A percentile compares a stretch with the other conserved stretches of the same genome.
Evolutionary conservation across 352 stramenopile genomes (phyloP).

Genomic region (Pythium coloratum): DNA sequence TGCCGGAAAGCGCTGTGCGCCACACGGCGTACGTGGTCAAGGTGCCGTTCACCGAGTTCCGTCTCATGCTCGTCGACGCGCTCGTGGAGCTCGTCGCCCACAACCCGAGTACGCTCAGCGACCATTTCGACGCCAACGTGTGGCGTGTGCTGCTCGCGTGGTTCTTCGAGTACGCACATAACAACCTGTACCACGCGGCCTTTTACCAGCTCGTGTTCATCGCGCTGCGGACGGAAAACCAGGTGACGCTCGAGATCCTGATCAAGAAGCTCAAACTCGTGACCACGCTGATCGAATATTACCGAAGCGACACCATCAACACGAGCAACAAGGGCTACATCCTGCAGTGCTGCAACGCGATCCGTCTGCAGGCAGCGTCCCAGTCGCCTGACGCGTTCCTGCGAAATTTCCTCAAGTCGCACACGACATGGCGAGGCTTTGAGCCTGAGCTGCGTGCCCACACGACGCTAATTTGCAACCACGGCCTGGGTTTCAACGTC

Average conservation of each 20-base stretch:
- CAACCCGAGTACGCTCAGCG: slow-evolving; percentile 66
- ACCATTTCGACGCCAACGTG: slow-evolving; percentile 78
- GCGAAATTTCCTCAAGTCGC: slow-evolving; percentile 87
- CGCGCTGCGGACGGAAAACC: slow-evolving; percentile 83
- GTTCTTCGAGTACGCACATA: slow-evolving; percentile 93
- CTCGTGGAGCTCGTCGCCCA: slow-evolving; percentile 85
- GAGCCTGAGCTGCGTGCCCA: slow-evolving; percentile 62
- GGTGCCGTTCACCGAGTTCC: slow-evolving; percentile 89
- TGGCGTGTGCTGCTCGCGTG: slow-evolving; percentile 87
- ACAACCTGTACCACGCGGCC: slow-evolving; percentile 88
- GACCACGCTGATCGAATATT: slow-evolving; percentile 82
- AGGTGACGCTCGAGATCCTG: slow-evolving; percentile 73
- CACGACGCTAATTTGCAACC: slow-evolving; percentile 54
- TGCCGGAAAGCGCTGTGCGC: slow-evolving; percentile 64
- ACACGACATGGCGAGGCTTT: slow-evolving; percentile 83
- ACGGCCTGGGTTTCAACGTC: slow-evolving; percentile 75
- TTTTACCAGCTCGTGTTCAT: slow-evolving; percentile 92
- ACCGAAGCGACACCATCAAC: slow-evolving; percentile 51
- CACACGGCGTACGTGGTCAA: slow-evolving; percentile 89
- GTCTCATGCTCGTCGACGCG: slow-evolving; percentile 80
- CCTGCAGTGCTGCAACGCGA: slow-evolving; percentile 87
- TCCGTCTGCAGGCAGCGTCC: slow-evolving; percentile 86
- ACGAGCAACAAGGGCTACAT: slow-evolving; percentile 89
- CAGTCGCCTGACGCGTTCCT: slow-evolving; percentile 88
- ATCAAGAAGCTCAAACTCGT: slow-evolving; percentile 90